Evolutionary conservation across 148 eudicot genomes (phyloP).

Genomic region (Cornus suecica): DNA sequence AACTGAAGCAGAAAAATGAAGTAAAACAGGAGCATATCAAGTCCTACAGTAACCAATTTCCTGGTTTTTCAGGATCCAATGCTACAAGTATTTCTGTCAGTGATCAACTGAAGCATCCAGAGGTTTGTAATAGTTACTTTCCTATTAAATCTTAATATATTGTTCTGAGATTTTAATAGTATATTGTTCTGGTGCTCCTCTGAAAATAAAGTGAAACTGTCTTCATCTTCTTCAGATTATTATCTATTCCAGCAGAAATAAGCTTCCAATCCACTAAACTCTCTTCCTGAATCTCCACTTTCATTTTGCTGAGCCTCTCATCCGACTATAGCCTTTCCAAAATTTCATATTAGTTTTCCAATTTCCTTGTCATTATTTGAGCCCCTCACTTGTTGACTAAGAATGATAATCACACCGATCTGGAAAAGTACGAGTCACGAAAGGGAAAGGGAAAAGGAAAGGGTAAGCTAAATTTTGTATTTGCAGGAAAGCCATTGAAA

Average conservation of each 20-base stretch:
- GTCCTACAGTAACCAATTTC: conserved; percentile 6
- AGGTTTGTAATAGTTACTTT: not conserved
- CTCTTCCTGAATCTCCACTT: too few relatives aligned
- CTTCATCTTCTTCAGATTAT: not conserved
- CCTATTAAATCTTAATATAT: not conserved
- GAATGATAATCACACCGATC: too few relatives aligned
- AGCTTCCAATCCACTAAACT: not conserved
- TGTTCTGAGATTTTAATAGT: not conserved
- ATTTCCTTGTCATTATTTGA: too few relatives aligned
- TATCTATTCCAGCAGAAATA: not conserved
- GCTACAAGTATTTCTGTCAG: not conserved
- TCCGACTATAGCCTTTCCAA: too few relatives aligned
- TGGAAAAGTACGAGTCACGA: not conserved
- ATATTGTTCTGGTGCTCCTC: not conserved
- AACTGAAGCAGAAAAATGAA: conserved; percentile 34
- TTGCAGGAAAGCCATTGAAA: not conserved
- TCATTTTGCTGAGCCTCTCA: too few relatives aligned
- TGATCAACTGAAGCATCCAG: not conserved
- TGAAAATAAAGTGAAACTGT: not conserved
- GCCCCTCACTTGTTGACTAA: too few relatives aligned
- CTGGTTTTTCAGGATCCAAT: not conserved
- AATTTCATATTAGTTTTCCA: too few relatives aligned
- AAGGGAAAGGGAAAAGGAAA: too few relatives aligned
- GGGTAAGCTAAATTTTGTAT: too few relatives aligned
- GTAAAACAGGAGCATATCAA: conserved; percentile 18